Base-by-base conservation (phyloP, 352 stramenopile species). In the Phytophthora syringae region DNA sequence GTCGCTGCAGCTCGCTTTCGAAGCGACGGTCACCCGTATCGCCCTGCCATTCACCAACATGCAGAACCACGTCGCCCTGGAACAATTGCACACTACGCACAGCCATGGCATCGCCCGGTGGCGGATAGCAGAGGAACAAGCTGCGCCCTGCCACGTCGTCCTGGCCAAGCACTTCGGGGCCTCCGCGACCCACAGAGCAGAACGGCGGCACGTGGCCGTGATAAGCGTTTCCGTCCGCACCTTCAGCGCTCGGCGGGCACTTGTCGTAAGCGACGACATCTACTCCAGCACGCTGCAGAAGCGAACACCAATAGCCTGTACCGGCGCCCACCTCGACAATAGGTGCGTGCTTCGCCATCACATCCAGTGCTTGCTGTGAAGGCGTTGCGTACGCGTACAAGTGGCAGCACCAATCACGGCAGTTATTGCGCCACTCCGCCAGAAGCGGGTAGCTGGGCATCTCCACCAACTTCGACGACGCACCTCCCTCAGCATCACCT, bases 291-390 rank as follows among this genome's bases (percentile, higher is more conserved):
- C 70, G 65, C 36, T 91, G 83, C 37, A 98, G 60, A 15, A 93
- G 60, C 32, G 79, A 82, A 42, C 77, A 89, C 92, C 92, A 98
- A 64, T 97, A 97, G 7, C 90, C 92, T 6, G 88, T 96, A 45
- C 92, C 92, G 13, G 92, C 92, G 5, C 92, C 92, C 34, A 97
- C 85, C 65, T 98, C 90, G 11, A 97, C 78, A 49, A 98, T 77
- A 44, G 84, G 82, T 3, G 78, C 72, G 52, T 88, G 74, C 50
- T 84, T 74, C 2, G 71, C 64, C 24, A 92, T 64, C 27, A 80
- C 57, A 32, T 72, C 49, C 22, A 94, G 67, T 7, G 86, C 84
- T 24, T 83, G 73, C 12, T 53, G 47, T 0, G 82, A 89, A 3
- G 86, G 86, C 11, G 85, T 93, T 10, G 86, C 86, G 49, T 89